Base-by-base conservation (phyloP, 1,284 basidiomycete species). In the Puccinia polysora region DNA sequence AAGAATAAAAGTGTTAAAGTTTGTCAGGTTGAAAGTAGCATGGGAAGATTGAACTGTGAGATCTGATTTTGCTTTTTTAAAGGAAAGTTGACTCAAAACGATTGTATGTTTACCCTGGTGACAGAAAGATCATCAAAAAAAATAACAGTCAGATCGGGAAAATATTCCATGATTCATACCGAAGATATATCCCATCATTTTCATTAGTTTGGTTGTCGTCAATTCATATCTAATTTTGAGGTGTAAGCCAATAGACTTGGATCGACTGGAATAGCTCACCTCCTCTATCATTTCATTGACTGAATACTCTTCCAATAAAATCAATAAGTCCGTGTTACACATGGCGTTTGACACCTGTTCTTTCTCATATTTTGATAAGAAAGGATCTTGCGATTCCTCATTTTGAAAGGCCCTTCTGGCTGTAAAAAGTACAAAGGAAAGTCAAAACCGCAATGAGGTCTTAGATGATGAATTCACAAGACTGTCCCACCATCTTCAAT, bases 261-360 rank as follows among this genome's bases (percentile, higher is more conserved):
- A 23, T 40, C 28, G 4, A 60, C 36, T 23, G 20, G 43, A 36
- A 40, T 60, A 25, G 14, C 12, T 62, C 38, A 62, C 59, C 40
- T 62, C 59, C 47, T 62, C 25, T 28, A 30, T 47, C 18, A 18
- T 62, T 47, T 62, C 59, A 12, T 62, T 28, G 10, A 43, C 59
- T 2, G 59, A 62, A 32, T 62, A 62, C 40, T 62, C 36, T 40
- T 45, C 59, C 28, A 62, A 25, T 15, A 62, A 30, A n/a, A 40
- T 62, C 20, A 62, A 45, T 7, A 62, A 43, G 28, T 62, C 59
- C 6, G 20, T 12, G 28, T 47, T 36, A 47, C 47, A 40, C 3
- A 62, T 23, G 7, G 28, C 40, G 14, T 8, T 62, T 38, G 32
- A 45, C 43, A 43, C 38, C 36, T 45, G 59, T 15, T 47, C 38